Evolutionary conservation across 2,329 filamentous ascomycete species (phyloP).

Genomic region (Biscogniauxia sp.): DNA sequence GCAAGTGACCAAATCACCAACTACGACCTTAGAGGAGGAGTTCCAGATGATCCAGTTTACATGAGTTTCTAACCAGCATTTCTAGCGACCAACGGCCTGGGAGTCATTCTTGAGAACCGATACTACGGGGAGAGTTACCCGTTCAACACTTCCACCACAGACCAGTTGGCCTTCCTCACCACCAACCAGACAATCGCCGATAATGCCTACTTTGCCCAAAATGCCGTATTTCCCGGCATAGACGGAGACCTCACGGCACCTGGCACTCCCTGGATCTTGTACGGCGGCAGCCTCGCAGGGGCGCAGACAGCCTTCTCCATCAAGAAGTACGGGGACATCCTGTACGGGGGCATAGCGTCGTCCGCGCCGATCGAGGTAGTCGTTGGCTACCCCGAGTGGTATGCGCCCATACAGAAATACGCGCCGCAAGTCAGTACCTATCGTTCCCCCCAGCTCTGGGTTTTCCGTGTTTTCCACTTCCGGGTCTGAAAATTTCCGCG

Average conservation of each 20-base stretch:
- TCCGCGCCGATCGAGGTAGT: slow-evolving; percentile 42
- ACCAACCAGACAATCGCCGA: slow-evolving; percentile 53
- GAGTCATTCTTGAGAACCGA: slow-evolving; percentile 52
- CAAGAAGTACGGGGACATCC: slow-evolving; percentile 42
- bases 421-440: slow-evolving; percentile 35
- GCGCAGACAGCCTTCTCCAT: slow-evolving; percentile 39
- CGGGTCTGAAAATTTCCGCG: no score
- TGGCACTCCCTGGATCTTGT: slow-evolving; percentile 37
- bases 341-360: slow-evolving; percentile 48
- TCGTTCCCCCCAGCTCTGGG: neutral
- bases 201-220: slow-evolving; percentile 49
- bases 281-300: slow-evolving; percentile 31
- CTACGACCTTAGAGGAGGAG: neutral
- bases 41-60: neutral
- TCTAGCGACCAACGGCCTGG: slow-evolving; percentile 47
- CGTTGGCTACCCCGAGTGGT: slow-evolving; percentile 48
- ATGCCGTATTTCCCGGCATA: slow-evolving; percentile 44
- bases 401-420: slow-evolving; percentile 47
- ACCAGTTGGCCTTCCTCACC: slow-evolving; percentile 47
- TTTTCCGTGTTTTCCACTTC: no score
- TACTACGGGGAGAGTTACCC: slow-evolving; percentile 51
- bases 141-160: slow-evolving; percentile 45
- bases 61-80: neutral
- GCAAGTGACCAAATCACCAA: slow-evolving; percentile 1
- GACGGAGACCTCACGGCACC: slow-evolving; percentile 41